A percentile compares a stretch with the other conserved stretches of the same genome.
phyloP scores from a whole-genome alignment of 1,284 basidiomycete species.

The Boletellus deceptivus region DNA sequence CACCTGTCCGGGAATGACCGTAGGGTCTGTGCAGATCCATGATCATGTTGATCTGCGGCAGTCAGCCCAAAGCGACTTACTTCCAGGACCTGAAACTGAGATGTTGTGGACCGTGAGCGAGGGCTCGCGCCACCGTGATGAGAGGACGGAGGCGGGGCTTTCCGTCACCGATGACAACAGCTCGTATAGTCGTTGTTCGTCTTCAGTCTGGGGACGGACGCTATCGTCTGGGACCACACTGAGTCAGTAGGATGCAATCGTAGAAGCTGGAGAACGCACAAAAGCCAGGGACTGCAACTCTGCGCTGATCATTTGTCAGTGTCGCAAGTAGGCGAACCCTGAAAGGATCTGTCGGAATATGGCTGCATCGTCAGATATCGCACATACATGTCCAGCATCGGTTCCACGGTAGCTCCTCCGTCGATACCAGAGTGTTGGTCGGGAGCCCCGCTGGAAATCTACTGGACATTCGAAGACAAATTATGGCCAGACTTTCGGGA shows the following conservation, averaged over 20 bases:
- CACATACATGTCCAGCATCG: conserved; percentile 87
- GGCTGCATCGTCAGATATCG: not conserved
- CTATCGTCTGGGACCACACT: conserved; percentile 58
- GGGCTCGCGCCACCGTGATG: conserved; percentile 78
- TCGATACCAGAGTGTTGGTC: conserved; percentile 92
- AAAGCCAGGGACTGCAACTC: conserved; percentile 79
- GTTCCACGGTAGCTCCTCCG: conserved; percentile 84
- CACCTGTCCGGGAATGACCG: conserved; percentile 84
- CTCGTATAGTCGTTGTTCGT: conserved; percentile 68
- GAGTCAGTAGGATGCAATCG: conserved; percentile 1
- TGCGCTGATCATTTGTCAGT: conserved; percentile 57
- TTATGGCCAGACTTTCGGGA: not conserved
- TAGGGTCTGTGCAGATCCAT: conserved; percentile 54
- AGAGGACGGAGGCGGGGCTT: conserved; percentile 62
- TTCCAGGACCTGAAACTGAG: conserved; percentile 71
- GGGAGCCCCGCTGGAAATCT: conserved; percentile 67
- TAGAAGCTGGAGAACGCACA: conserved; percentile 46
- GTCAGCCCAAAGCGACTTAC: conserved; percentile 39
- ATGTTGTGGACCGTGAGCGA: conserved; percentile 72
- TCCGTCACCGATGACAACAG: conserved; percentile 68
- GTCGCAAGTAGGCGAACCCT: conserved; percentile 81
- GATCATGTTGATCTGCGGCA: not conserved
- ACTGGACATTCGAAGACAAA: not conserved
- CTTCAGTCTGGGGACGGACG: conserved; percentile 64
- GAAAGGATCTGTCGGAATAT: conserved; percentile 10